These are phyloP conservation scores for Centaurea solstitialis DNA, from an alignment of 129 eudicot genomes.

Conservation along the genomic window DNA sequence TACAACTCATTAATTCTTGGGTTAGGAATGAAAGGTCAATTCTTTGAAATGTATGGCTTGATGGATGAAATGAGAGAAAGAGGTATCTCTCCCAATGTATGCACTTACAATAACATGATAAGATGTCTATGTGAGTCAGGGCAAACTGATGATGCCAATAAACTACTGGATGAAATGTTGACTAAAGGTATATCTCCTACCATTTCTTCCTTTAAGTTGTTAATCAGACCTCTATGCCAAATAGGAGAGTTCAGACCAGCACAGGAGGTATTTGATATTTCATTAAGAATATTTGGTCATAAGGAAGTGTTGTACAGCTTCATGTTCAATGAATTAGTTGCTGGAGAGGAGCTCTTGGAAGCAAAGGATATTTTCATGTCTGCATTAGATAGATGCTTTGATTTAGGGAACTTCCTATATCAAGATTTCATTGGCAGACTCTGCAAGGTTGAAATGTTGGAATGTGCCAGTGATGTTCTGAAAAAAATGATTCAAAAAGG, in stretches of 20 bases:
- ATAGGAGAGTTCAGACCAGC: conserved; percentile 87
- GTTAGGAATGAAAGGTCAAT: conserved; percentile 68
- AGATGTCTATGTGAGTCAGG: conserved; percentile 67
- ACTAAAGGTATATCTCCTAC: conserved; percentile 60
- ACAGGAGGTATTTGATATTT: conserved; percentile 67
- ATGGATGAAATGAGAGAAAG: conserved; percentile 89
- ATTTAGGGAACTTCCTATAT: conserved; percentile 61
- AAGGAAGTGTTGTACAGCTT: conserved; percentile 58
- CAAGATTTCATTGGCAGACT: conserved; percentile 66
- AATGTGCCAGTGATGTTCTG: conserved; percentile 58
- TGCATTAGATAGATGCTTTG: conserved; percentile 58
- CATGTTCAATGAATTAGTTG: conserved; percentile 81
- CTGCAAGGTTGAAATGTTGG: conserved; percentile 64
- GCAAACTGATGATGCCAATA: conserved; percentile 68
- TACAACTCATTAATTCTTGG: conserved; percentile 84
- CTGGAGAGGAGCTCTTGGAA: conserved; percentile 72
- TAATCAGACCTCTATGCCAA: conserved; percentile 70
- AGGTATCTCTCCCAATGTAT: conserved; percentile 66
- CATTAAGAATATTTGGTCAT: conserved; percentile 64
- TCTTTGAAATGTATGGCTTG: conserved; percentile 90
- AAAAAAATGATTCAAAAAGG: conserved; percentile 58
- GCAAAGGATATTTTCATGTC: conserved; percentile 70
- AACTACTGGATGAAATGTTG: conserved; percentile 82
- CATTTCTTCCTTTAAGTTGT: conserved; percentile 52
- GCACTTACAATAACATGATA: conserved; percentile 74